phyloP scores from a whole-genome alignment of 768 basidiomycete genomes.

The Lentinula lateritia region DNA sequence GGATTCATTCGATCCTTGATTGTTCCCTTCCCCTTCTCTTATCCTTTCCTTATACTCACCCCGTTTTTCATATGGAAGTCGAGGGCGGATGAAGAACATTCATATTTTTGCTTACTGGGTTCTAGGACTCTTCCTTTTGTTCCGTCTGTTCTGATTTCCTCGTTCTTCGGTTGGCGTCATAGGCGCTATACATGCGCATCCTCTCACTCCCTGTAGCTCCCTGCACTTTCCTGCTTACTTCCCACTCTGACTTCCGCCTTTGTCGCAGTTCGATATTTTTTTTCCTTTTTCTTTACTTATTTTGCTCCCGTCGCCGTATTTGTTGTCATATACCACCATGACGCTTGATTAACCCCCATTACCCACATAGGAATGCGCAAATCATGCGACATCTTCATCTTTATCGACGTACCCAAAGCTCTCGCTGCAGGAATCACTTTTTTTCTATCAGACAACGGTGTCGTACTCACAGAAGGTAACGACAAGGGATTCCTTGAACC shows the following conservation, averaged over 20 bases:
- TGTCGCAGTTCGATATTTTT: background rate
- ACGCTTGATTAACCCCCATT: background rate
- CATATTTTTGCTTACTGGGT: too few species aligned
- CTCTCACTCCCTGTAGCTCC: background rate
- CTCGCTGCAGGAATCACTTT: slow-evolving; percentile 67
- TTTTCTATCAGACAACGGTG: slow-evolving; percentile 80
- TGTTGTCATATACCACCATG: background rate
- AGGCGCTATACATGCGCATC: background rate
- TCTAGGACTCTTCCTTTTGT: background rate
- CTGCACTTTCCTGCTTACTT: background rate
- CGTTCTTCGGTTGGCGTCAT: background rate
- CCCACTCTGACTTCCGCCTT: background rate
- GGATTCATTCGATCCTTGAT: background rate
- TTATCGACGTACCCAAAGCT: slow-evolving; percentile 69
- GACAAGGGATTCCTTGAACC: slow-evolving; percentile 52
- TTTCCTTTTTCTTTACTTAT: background rate
- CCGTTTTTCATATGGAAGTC: background rate
- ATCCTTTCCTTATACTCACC: background rate
- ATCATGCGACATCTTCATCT: slow-evolving; percentile 75
- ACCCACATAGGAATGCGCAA: slow-evolving; percentile 66
- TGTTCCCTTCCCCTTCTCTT: too few species aligned
- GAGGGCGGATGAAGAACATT: background rate
- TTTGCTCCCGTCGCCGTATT: background rate
- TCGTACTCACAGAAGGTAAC: slow-evolving; percentile 81
- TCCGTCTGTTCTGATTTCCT: background rate